Evolutionary conservation across 2,329 filamentous ascomycete genomes (phyloP), one percentile per base, ranked within the genome.

Genomic region (Cryphonectria naterciae): DNA sequence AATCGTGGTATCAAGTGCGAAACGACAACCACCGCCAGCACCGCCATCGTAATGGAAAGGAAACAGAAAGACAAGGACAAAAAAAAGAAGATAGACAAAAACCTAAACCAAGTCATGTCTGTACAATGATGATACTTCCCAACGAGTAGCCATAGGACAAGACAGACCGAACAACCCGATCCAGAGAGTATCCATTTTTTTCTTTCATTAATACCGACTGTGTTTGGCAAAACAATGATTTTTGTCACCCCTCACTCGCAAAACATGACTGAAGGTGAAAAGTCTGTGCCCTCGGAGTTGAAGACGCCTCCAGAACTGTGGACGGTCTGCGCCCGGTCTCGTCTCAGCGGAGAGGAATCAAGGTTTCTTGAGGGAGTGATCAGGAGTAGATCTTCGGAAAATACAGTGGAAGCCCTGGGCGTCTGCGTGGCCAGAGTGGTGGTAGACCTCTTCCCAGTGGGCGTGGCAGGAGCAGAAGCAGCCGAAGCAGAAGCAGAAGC

Each of bases 1-100:
- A 64, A 64, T n/a, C 63, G 43, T 65, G 63, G 63, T 65, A 65
- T 65, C 63, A 65, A 64, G 61, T 46, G 61, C 39, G 13, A 41
- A 64, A n/a, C 15, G n/a, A 22, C n/a, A 49, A 22, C 25, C 25
- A 10, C 46, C 46, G 17, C 46, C 46, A 22, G 17, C 22, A n/a
- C 46, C 46, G 19, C 15, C 37, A 32, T 35, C 39, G 19, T 65
- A 10, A 61, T 61, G 35, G 39, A 25, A 25, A 39, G 10, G 19
- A 39, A 41, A 25, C 15, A n/a, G 28, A 32, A 4, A 13, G n/a
- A 19, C 15, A 8, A 62, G 35, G 32, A 32, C 32, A 32, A 32
- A 4, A 32, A 32, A 2, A 32, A 32, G 4, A 32, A 32, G 32
- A 32, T 6, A 46, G 25, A 41, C 8, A 39, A 17, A 64, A 64